phyloP scores from a whole-genome alignment of 139 green algal species.

The Nannochloris sp. region DNA sequence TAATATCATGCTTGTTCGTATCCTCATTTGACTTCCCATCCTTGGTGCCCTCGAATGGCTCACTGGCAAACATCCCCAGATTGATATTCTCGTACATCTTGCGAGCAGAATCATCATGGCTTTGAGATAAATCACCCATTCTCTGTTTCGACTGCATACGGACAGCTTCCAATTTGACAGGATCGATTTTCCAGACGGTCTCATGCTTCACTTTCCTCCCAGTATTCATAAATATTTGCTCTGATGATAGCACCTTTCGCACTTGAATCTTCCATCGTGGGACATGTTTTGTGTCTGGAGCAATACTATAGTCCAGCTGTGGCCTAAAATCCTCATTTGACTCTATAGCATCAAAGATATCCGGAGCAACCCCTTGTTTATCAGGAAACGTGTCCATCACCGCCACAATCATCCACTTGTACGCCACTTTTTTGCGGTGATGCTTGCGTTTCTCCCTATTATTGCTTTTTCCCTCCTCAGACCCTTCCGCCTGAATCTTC shows the following conservation, averaged over 20 bases:
- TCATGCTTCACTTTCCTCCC: constrained; percentile 30
- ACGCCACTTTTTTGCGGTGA: constrained; percentile 21
- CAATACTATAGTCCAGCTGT: constrained; percentile 28
- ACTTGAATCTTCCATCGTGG: constrained; percentile 37
- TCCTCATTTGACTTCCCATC: too few relatives aligned
- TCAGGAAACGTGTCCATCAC: constrained; percentile 6
- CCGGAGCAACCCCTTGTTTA: not conserved
- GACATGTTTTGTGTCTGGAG: constrained; percentile 31
- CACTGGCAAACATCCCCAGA: too few relatives aligned
- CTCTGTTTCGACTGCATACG: not conserved
- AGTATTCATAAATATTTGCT: constrained; percentile 30
- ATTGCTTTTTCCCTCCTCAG: not conserved
- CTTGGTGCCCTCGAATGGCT: too few relatives aligned
- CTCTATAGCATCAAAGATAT: constrained; percentile 22
- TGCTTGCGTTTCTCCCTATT: constrained; percentile 19
- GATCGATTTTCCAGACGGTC: constrained; percentile 29
- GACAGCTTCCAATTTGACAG: not conserved
- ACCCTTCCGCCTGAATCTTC: not conserved
- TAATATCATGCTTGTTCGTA: too few relatives aligned
- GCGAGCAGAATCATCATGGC: too few relatives aligned
- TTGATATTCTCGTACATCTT: too few relatives aligned
- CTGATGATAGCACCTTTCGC: constrained; percentile 27
- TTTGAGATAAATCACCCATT: not conserved
- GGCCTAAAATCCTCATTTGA: not conserved
- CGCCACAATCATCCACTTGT: constrained; percentile 34